Percentiles rank a stretch among this genome's conserved stretches.
Conservation (phyloP, 805 yeast species). For the Saccharomycopsis sp. region DNA sequence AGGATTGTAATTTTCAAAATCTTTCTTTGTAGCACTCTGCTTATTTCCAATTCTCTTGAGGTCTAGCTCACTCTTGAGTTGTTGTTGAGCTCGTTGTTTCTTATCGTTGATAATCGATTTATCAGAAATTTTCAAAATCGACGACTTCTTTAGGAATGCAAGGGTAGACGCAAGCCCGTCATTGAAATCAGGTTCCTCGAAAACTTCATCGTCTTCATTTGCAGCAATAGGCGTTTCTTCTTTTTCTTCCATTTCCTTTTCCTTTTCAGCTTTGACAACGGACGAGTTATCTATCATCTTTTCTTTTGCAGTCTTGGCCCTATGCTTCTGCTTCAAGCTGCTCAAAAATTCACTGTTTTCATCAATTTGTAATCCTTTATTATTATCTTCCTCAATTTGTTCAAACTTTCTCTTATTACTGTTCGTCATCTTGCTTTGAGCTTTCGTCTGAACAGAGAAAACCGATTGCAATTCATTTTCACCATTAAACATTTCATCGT, state of each 20-base stretch:
- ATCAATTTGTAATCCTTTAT: constrained; percentile 24
- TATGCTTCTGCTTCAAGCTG: constrained; percentile 19
- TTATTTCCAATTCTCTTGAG: not conserved
- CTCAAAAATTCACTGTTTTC: constrained; percentile 29
- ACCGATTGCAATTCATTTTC: constrained; percentile 11
- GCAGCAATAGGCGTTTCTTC: not conserved
- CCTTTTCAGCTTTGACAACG: not conserved
- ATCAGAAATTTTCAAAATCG: constrained; percentile 12
- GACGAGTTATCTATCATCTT: not conserved
- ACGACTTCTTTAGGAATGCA: constrained; percentile 11
- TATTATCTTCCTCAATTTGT: constrained; percentile 10
- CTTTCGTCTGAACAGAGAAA: too few species aligned
- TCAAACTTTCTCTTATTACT: not conserved
- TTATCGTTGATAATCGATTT: constrained; percentile 22
- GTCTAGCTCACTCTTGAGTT: constrained; percentile 8
- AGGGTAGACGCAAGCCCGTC: constrained; percentile 16
- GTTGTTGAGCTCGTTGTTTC: constrained; percentile 26
- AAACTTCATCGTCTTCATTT: not conserved
- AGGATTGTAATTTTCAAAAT: constrained; percentile 35
- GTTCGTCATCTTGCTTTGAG: not conserved
- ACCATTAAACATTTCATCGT: constrained; percentile 2
- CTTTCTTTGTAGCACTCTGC: constrained; percentile 13
- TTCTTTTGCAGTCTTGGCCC: not conserved
- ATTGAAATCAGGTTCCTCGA: constrained; percentile 15
- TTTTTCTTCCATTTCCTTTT: not conserved